Evolutionary conservation across 495 filamentous ascomycete species (phyloP), one percentile per base, ranked within the genome.

Genomic region (Letharia lupina): DNA sequence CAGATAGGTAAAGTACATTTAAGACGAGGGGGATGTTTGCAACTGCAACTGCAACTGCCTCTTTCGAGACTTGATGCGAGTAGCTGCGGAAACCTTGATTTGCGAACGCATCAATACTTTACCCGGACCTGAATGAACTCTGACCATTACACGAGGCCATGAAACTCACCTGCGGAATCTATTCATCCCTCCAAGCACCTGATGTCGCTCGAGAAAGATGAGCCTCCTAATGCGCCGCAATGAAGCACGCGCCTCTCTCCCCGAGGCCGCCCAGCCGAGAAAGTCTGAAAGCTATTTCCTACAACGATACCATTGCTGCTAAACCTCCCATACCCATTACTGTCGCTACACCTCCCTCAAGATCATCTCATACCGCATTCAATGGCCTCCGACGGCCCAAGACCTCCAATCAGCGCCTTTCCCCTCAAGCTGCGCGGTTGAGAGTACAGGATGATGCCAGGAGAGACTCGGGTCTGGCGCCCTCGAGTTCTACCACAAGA

Each of bases 401-500:
- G 18, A 41, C 18, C 28, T 42, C 69, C n/a, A 45, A 69, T 11
- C 42, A 67, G 10, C 45, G 47, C 54, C 61, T 63, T 13, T 62
- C 67, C 37, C 61, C 66, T 40, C 44, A 60, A 2, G 70, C 45
- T 33, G 58, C 66, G 28, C 61, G 64, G 10, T 40, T 52, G 39
- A 67, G 66, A n/a, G 20, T 52, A 52, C 68, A 67, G 16, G 71
- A 76, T 60, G 71, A 75, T 64, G 61, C 61, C 64, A 80, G 80
- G 67, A 71, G 84, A 64, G 82, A 86, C 71, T 87, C 84, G 35
- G 81, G 77, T n/a, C 77, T 81, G 57, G 80, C 81, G 54, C 74
- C 82, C 7, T 80, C 80, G 11, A 62, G 58, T 35, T 71, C 69
- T 20, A 71, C 71, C 3, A 47, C 65, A 40, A 75, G 66, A 59